Percentiles rank a stretch among this genome's conserved stretches.
Conservation (phyloP, 345 rosid genomes). For the Eucalyptus regnans region DNA sequence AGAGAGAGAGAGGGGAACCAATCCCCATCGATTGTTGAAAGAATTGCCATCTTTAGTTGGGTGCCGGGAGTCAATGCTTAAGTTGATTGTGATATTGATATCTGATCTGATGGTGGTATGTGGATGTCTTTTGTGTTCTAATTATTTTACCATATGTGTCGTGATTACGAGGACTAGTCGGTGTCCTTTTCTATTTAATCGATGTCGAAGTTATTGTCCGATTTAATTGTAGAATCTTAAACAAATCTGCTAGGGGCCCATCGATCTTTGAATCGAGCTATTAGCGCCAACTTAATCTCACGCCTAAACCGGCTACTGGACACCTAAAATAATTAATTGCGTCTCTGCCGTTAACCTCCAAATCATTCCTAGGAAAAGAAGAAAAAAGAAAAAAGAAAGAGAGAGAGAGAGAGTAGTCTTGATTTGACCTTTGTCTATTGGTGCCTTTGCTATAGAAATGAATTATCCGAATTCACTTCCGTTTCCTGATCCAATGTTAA, state of each 20-base stretch:
- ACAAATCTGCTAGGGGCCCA: neutral
- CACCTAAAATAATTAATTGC: neutral
- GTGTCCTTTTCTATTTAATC: neutral
- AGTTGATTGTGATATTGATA: neutral
- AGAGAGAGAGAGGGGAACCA: neutral
- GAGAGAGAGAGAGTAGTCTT: neutral
- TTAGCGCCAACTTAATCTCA: neutral
- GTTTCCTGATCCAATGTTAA: neutral
- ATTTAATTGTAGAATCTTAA: neutral
- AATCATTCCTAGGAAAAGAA: neutral
- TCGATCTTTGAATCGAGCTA: neutral
- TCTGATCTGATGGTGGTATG: neutral
- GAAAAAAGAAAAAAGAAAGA: too few species aligned
- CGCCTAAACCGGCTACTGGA: too few species aligned
- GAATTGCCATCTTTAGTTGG: neutral
- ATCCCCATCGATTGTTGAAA: neutral
- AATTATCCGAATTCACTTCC: fast-evolving
- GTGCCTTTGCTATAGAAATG: neutral
- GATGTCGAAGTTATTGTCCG: neutral
- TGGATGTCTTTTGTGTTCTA: neutral
- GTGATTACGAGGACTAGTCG: neutral
- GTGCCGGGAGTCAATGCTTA: neutral
- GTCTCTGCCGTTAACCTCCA: neutral
- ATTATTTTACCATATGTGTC: neutral
- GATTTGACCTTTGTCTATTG: neutral